Evolutionary conservation across 2,329 filamentous ascomycete genomes (phyloP).

Genomic region (Raffaelea arxii): DNA sequence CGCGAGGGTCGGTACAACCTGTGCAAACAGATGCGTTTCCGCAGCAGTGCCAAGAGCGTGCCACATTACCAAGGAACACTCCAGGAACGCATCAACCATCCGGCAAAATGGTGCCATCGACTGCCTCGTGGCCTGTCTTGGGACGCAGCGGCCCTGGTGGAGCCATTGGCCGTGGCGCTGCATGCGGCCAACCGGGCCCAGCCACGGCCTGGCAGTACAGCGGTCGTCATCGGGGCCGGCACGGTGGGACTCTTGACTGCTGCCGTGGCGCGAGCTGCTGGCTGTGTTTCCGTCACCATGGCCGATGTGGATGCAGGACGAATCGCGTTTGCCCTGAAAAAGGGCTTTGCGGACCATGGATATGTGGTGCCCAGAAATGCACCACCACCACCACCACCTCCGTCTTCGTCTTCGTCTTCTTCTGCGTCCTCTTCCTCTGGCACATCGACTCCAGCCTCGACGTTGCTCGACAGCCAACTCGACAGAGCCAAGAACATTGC

Average conservation of each 20-base stretch:
- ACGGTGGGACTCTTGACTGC: constrained; percentile 54
- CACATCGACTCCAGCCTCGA: constrained; percentile 38
- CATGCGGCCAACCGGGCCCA: constrained; percentile 49
- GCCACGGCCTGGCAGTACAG: constrained; percentile 41
- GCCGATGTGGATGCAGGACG: constrained; percentile 51
- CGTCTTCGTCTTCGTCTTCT: not conserved
- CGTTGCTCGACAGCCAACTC: constrained; percentile 37
- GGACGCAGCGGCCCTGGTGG: constrained; percentile 49
- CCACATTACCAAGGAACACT: constrained; percentile 55
- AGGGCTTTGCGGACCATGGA: constrained; percentile 51
- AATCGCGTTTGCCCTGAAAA: constrained; percentile 47
- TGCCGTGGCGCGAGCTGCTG: constrained; percentile 51
- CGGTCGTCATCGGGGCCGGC: constrained; percentile 55
- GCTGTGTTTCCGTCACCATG: constrained; percentile 49
- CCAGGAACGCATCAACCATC: constrained; percentile 54
- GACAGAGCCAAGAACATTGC: constrained; percentile 41
- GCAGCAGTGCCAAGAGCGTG: constrained; percentile 52
- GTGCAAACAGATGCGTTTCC: constrained; percentile 51
- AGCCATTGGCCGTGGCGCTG: constrained; percentile 52
- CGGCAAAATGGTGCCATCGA: constrained; percentile 53
- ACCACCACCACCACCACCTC: constrained; percentile 23
- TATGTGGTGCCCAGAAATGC: constrained; percentile 37
- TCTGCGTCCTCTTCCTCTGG: constrained; percentile 27
- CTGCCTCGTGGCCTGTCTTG: constrained; percentile 47
- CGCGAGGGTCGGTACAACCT: constrained; percentile 49